phyloP scores from a whole-genome alignment of 129 eudicot species.

The Flaveria trinervia region DNA sequence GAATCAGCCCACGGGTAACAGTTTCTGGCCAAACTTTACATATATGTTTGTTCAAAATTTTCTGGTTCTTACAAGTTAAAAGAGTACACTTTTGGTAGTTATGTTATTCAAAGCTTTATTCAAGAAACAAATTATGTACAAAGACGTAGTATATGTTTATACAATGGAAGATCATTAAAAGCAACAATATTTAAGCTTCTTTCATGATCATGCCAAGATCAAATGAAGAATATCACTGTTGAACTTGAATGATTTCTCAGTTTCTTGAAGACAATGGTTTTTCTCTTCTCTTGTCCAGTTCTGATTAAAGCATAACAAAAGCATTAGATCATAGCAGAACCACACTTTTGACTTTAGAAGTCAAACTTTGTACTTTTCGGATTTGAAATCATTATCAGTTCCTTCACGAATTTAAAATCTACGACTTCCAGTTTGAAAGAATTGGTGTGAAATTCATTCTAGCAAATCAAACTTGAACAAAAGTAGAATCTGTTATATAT shows the following conservation, averaged over 20 bases:
- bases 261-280: conserved; percentile 92
- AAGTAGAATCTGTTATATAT: background rate
- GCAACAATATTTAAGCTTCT: conserved; percentile 26
- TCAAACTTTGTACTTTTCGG: background rate
- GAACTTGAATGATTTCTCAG: conserved; percentile 83
- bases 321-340: conserved; percentile 15
- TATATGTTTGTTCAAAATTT: background rate
- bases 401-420: background rate
- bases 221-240: conserved; percentile 76
- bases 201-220: conserved; percentile 54
- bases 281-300: conserved; percentile 92
- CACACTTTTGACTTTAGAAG: conserved; percentile 25
- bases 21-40: background rate
- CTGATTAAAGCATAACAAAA: conserved; percentile 39
- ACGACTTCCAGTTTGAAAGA: background rate
- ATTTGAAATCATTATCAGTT: background rate
- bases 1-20: background rate
- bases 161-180: conserved; percentile 24
- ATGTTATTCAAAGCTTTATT: conserved; percentile 29
- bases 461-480: background rate
- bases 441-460: background rate
- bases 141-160: conserved; percentile 17
- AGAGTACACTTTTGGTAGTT: background rate
- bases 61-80: conserved; percentile 12
- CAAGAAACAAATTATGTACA: conserved; percentile 29